phyloP scores from a whole-genome alignment of 805 yeast species.

The Metschnikowia amazonensis region DNA sequence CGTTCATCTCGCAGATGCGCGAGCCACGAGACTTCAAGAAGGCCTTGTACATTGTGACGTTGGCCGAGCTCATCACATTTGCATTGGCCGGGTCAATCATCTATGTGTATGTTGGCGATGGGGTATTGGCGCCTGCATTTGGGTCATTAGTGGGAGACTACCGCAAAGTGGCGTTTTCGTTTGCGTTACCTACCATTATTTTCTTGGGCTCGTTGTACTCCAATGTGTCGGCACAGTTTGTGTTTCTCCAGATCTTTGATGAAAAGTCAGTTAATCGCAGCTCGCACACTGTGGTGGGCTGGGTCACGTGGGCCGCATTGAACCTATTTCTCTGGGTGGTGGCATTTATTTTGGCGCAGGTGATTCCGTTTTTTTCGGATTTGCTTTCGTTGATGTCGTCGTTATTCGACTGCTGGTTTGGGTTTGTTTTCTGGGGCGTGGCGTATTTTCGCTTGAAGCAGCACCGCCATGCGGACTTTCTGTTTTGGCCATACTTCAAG shows the following conservation, averaged over 20 bases:
- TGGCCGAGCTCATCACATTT: constrained; percentile 47
- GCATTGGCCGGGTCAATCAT: constrained; percentile 55
- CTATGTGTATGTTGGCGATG: constrained; percentile 56
- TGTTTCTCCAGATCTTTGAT: constrained; percentile 45
- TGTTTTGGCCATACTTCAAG: constrained; percentile 24
- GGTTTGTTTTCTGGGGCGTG: constrained; percentile 60
- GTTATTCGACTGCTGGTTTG: constrained; percentile 63
- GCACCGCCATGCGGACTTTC: constrained; percentile 14
- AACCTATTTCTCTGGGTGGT: constrained; percentile 45
- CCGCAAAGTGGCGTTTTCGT: constrained; percentile 55
- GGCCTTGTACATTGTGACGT: constrained; percentile 50
- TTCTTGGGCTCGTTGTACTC: constrained; percentile 55
- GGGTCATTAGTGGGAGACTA: constrained; percentile 46
- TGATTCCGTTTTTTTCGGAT: constrained; percentile 61
- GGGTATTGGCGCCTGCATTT: constrained; percentile 57
- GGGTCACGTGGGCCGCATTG: constrained; percentile 49
- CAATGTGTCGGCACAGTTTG: constrained; percentile 51
- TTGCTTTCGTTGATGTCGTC: constrained; percentile 57
- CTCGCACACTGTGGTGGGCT: constrained; percentile 48
- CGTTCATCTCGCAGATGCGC: constrained; percentile 58
- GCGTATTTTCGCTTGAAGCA: constrained; percentile 48
- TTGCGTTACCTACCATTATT: constrained; percentile 56
- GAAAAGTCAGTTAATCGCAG: constrained; percentile 41
- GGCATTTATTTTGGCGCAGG: constrained; percentile 60
- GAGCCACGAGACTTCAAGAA: constrained; percentile 55